Percentiles rank a stretch among this genome's conserved stretches.
Conservation (phyloP, 768 basidiomycete genomes). For the Mycena kentingensis region DNA sequence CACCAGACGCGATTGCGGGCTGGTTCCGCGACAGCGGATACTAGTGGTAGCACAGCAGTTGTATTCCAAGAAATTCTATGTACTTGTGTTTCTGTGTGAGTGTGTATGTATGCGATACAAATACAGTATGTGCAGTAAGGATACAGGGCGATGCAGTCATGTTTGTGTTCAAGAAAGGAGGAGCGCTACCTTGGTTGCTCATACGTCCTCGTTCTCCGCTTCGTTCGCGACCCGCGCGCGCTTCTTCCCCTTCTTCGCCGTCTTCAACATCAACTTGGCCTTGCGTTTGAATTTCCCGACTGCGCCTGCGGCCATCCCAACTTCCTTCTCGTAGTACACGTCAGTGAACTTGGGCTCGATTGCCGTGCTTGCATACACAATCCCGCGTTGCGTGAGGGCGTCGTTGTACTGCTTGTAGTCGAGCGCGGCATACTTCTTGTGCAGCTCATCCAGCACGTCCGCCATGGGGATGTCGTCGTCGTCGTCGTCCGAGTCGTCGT, state of each 20-base stretch:
- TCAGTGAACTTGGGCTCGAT: conserved; percentile 8
- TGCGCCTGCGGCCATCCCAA: conserved; percentile 18
- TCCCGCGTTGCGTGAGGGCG: conserved; percentile 4
- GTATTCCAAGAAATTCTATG: neutral
- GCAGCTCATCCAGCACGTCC: neutral
- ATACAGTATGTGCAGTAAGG: neutral
- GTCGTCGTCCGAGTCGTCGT: neutral
- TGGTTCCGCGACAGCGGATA: conserved; percentile 32
- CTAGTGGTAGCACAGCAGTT: neutral
- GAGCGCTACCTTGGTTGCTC: conserved; percentile 7
- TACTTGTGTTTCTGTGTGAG: neutral
- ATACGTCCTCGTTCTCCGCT: neutral
- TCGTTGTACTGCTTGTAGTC: conserved; percentile 11
- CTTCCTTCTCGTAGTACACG: conserved; percentile 2
- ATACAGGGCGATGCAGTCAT: neutral
- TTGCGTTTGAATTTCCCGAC: conserved; percentile 7
- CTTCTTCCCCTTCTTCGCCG: conserved; percentile 9
- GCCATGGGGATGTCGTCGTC: neutral
- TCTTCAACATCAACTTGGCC: conserved; percentile 3
- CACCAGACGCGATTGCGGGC: conserved; percentile 20
- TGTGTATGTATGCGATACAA: neutral
- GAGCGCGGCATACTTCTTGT: conserved; percentile 3
- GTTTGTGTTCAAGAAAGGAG: neutral
- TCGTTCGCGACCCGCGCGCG: neutral
- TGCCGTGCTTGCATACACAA: conserved; percentile 17